Conservation (phyloP, 805 yeast species). For the Yarrowia keelungensis region DNA sequence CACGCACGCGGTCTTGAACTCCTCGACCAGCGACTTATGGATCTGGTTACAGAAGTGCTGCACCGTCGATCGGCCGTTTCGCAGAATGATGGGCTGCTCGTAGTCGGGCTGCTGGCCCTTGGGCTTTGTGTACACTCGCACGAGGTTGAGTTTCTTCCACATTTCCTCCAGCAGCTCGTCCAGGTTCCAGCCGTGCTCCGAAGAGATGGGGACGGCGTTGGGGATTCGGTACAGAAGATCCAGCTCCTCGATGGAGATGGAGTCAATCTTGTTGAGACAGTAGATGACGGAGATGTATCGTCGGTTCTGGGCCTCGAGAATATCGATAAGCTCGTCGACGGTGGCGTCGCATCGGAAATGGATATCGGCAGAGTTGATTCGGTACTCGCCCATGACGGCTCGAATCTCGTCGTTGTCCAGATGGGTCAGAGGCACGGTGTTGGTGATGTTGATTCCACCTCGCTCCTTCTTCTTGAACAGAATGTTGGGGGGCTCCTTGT, state of each 20-base stretch:
- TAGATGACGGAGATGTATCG: slow-evolving; percentile 95
- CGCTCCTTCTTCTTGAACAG: slow-evolving; percentile 89
- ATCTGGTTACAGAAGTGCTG: slow-evolving; percentile 97
- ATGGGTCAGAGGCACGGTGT: slow-evolving; percentile 90
- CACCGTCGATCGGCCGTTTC: slow-evolving; percentile 80
- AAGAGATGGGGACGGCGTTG: slow-evolving; percentile 94
- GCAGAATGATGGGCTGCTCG: slow-evolving; percentile 89
- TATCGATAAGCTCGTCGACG: slow-evolving; percentile 94
- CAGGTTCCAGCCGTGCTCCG: slow-evolving; percentile 95
- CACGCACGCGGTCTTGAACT: slow-evolving; percentile 91
- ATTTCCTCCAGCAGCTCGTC: slow-evolving; percentile 92
- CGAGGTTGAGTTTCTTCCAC: slow-evolving; percentile 93
- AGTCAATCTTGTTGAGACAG: slow-evolving; percentile 93
- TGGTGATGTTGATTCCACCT: slow-evolving; percentile 94
- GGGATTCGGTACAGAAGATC: slow-evolving; percentile 91
- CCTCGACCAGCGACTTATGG: slow-evolving; percentile 92
- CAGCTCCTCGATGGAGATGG: slow-evolving; percentile 91
- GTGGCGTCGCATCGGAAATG: slow-evolving; percentile 98
- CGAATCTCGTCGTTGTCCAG: slow-evolving; percentile 90
- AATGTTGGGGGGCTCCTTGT: slow-evolving; percentile 92
- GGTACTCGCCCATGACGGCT: slow-evolving; percentile 95
- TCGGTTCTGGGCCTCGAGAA: slow-evolving; percentile 87
- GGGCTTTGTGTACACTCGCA: slow-evolving; percentile 96
- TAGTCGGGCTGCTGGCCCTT: slow-evolving; percentile 95
- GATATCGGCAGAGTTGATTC: slow-evolving; percentile 93